A percentile compares a stretch with the other conserved stretches of the same genome.
These are phyloP conservation scores for Phytophthora brassicae DNA, from an alignment of 352 stramenopile species.

Conservation along the genomic window DNA sequence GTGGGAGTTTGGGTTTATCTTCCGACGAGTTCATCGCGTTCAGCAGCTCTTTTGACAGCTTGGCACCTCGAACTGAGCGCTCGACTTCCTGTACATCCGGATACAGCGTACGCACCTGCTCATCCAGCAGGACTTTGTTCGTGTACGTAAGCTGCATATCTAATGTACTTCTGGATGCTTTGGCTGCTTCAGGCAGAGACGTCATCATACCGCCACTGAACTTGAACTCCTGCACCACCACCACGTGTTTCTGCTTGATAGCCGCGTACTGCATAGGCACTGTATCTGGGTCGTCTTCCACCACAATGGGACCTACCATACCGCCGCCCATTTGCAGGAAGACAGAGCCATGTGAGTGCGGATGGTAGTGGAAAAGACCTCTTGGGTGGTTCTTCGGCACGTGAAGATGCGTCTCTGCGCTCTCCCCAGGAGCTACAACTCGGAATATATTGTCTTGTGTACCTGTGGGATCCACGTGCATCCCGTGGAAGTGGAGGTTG, in stretches of 20 bases:
- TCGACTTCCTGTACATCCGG: slow-evolving; percentile 42
- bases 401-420: slow-evolving; percentile 48
- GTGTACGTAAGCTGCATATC: slow-evolving; percentile 54
- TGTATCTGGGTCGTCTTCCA: slow-evolving; percentile 56
- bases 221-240: slow-evolving; percentile 65
- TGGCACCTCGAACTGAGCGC: slow-evolving; percentile 23
- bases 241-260: slow-evolving; percentile 46
- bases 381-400: slow-evolving; percentile 65
- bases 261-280: slow-evolving; percentile 45
- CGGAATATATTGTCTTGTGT: slow-evolving; percentile 82
- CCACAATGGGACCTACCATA: slow-evolving; percentile 65
- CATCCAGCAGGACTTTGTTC: slow-evolving; percentile 40
- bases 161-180: slow-evolving; percentile 53
- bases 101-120: slow-evolving; percentile 40
- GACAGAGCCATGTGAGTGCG: slow-evolving; percentile 78
- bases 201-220: slow-evolving; percentile 60
- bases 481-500: slow-evolving; percentile 81
- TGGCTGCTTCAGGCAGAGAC: slow-evolving; percentile 47
- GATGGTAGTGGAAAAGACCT: slow-evolving; percentile 85
- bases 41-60: slow-evolving; percentile 32
- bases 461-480: slow-evolving; percentile 81
- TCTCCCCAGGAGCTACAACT: slow-evolving; percentile 50
- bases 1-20: slow-evolving; percentile 26
- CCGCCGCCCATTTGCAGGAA: slow-evolving; percentile 76
- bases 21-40: slow-evolving; percentile 28